Base-by-base conservation (phyloP, 345 rosid genomes). In the Cardamine resedifolia region DNA sequence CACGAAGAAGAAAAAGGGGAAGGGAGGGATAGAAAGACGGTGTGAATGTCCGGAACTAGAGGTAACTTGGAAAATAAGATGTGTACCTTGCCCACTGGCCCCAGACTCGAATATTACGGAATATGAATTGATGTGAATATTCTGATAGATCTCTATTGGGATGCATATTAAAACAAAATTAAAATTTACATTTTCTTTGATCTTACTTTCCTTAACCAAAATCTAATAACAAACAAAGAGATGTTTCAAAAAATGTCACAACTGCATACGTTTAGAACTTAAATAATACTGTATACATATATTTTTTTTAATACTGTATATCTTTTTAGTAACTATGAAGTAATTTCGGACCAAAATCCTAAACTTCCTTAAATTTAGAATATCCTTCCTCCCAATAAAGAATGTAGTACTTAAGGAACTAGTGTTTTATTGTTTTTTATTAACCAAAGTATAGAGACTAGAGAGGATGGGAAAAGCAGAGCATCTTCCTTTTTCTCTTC, bases 1-100 rank as follows among this genome's bases (percentile, higher is more conserved):
- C 11, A 14, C 24, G 38, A 8, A 24, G 21, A 66, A 20, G 20
- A 66, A 36, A 34, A 44, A 64, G n/a, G 21, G 4, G 2, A 58
- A 30, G 2, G 63, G n/a, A n/a, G 15, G 6, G 16, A 3, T 51
- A 7, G 18, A 48, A n/a, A 52, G 7, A 51, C 16, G 28, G 34
- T 75, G 78, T 68, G 78, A 75, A 52, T 75, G 78, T 30, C 66
- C 33, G 21, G 24, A 68, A 36, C 19, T 52, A 21, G 78, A 75
- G 23, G 41, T 68, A 21, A 31, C 10, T 31, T 75, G 78, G 78
- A 75, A 31, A 68, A 26, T 75, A 68, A 75, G 53, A 68, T 75
- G 78, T 67, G 27, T 30, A 51, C 58, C 52, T 58, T 74, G 78
- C 30, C 31, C 51, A 26, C 73, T 43, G 14, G 60, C 14, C 18